Conservation (phyloP, 1,284 basidiomycete species). For the Porodaedalea pini region DNA sequence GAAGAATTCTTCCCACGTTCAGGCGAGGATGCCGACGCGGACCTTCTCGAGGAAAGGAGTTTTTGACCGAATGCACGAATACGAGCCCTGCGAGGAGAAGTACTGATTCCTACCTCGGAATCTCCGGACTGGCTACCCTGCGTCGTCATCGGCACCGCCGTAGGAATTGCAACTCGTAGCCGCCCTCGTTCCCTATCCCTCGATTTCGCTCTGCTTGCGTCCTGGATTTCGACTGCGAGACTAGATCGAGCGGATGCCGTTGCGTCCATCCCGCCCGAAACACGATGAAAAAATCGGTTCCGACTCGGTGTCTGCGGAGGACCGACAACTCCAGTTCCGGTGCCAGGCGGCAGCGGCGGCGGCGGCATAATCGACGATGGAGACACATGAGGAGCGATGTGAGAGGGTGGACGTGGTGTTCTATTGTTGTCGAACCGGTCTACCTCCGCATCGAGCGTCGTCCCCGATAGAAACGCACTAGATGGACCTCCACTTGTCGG, state of each 20-base stretch:
- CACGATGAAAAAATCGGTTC: slow-evolving; percentile 38
- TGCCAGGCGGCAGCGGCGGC: neutral
- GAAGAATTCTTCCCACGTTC: slow-evolving; percentile 1
- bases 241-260: neutral
- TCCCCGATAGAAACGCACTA: neutral
- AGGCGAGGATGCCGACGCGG: neutral
- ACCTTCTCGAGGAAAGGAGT: slow-evolving; percentile 1
- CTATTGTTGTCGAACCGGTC: slow-evolving; percentile 27
- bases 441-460: neutral
- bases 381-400: slow-evolving; percentile 23
- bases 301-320: slow-evolving; percentile 1
- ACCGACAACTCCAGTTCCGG: neutral
- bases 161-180: slow-evolving; percentile 5
- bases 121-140: slow-evolving; percentile 15
- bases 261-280: slow-evolving; percentile 31
- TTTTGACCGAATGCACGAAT: slow-evolving; percentile 16
- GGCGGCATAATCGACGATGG: slow-evolving; percentile 22
- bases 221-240: neutral
- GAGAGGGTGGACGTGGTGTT: slow-evolving; percentile 30
- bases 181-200: neutral
- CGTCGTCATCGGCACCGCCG: neutral
- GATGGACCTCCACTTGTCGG: neutral
- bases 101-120: slow-evolving; percentile 1
- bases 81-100: slow-evolving; percentile 8
- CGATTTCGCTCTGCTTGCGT: neutral